A percentile compares a stretch with the other conserved stretches of the same genome.
Conservation (phyloP, 2,329 filamentous ascomycete species). For the Sordariomycetes sp. region DNA sequence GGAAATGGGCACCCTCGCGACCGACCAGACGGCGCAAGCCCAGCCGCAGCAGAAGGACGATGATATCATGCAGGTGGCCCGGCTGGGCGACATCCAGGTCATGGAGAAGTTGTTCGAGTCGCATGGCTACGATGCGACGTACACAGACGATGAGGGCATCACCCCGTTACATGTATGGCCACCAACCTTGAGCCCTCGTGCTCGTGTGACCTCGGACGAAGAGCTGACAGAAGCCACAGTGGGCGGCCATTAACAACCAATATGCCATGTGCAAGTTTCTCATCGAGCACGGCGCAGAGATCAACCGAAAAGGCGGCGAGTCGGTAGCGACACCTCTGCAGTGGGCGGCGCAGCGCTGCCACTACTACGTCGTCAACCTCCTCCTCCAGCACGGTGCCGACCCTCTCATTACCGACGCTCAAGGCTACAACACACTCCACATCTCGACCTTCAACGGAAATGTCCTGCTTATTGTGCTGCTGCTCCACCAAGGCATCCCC, state of each 20-base stretch:
- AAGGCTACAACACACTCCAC: conserved; percentile 97
- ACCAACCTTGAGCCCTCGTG: neutral
- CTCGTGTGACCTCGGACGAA: conserved; percentile 3
- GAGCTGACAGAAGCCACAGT: conserved; percentile 47
- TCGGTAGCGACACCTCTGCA: conserved; percentile 89
- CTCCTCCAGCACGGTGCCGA: conserved; percentile 88
- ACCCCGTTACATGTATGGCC: conserved; percentile 80
- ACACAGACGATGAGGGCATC: conserved; percentile 84
- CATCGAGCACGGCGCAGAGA: conserved; percentile 72
- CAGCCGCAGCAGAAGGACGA: conserved; percentile 39
- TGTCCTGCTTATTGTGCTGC: conserved; percentile 75
- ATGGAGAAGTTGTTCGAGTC: conserved; percentile 87
- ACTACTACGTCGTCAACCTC: conserved; percentile 93
- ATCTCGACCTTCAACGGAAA: conserved; percentile 97
- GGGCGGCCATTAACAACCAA: conserved; percentile 98
- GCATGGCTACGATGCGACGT: conserved; percentile 72
- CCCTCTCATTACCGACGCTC: conserved; percentile 81
- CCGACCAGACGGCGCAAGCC: conserved; percentile 10
- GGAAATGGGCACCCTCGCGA: conserved; percentile 42
- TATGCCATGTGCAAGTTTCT: conserved; percentile 96
- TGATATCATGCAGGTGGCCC: conserved; percentile 93
- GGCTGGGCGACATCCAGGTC: conserved; percentile 73
- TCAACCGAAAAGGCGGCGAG: conserved; percentile 93
- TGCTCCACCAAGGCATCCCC: conserved; percentile 90
- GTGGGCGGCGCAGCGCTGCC: conserved; percentile 93